Base-by-base conservation (phyloP, 192 early-diverging fungal species). In the Linnemannia elongata region DNA sequence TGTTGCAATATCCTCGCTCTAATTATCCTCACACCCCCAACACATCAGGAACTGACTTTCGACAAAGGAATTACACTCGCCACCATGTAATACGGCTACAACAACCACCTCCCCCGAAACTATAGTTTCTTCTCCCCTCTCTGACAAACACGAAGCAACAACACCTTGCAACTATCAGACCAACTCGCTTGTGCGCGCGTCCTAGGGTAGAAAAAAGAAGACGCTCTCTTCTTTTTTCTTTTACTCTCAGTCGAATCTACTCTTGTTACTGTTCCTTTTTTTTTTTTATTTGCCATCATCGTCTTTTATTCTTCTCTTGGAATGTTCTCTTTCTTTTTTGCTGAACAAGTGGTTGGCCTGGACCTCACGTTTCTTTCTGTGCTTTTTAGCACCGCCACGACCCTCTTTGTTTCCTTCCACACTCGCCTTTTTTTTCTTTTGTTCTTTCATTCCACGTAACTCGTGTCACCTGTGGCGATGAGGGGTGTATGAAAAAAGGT, bases 401-500 rank as follows among this genome's bases (percentile, higher is more conserved):
- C 18, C 49, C 20, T 20, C 18, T 52, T 49, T 5, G 17, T 52
- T 49, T 49, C 17, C 18, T 52, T 45, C 13, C 10, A 45, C 49
- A 52, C 49, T 52, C 35, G 66, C 66, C 66, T n/a, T 27, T 68
- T 33, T n/a, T 27, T 36, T 12, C 17, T 27, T 33, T 69, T 13
- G 7, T 27, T 68, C 17, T 9, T 71, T 41, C 36, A 20, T 39
- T 71, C 30, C 22, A 7, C 1, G 7, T 10, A 13, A 72, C 70
- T 38, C 70, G 70, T 72, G 70, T 42, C 70, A 72, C 70, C 70
- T 42, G 70, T 72, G 70, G 39, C 39, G 39, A 41, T 72, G 70
- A 72, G 70, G 70, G 20, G 35, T 72, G 70, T 52, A 18, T 52
- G 18, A 33, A 9, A 12, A 66, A 33, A 27, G 12, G 12, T 17